Conservation (phyloP, 805 yeast species). For the Ogataea minuta region DNA sequence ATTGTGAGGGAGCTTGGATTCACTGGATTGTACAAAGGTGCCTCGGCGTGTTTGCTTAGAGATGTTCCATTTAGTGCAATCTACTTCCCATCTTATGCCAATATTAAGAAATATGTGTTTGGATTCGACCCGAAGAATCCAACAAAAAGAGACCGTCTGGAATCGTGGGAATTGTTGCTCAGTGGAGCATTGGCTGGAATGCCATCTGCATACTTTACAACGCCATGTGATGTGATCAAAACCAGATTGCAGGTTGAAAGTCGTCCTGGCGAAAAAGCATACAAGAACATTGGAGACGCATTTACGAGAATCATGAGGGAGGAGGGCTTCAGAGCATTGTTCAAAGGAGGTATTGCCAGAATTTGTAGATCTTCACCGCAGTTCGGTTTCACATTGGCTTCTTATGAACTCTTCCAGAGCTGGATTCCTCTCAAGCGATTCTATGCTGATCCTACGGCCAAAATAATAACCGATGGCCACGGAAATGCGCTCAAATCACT, state of each 20-base stretch:
- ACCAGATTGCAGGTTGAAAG: conserved; percentile 89
- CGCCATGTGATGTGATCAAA: conserved; percentile 96
- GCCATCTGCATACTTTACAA: conserved; percentile 95
- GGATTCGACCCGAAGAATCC: conserved; percentile 74
- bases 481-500: conserved; percentile 27
- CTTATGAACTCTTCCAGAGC: conserved; percentile 85
- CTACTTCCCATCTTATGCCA: conserved; percentile 96
- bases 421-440: conserved; percentile 62
- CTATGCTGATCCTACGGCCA: conserved; percentile 30
- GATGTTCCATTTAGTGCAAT: conserved; percentile 97
- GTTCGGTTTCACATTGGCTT: conserved; percentile 96
- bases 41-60: conserved; percentile 83
- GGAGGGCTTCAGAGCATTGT: conserved; percentile 83
- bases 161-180: conserved; percentile 77
- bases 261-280: conserved; percentile 71
- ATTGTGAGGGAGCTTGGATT: conserved; percentile 80
- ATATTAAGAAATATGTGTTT: conserved; percentile 78
- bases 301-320: conserved; percentile 68
- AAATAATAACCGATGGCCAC: conserved; percentile 23
- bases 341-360: conserved; percentile 96
- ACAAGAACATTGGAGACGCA: conserved; percentile 77
- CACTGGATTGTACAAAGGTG: conserved; percentile 87
- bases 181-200: conserved; percentile 97
- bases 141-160: conserved; percentile 55
- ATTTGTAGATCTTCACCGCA: conserved; percentile 95